These are phyloP conservation scores for Gracilaria domingensis DNA, from an alignment of 23 red algal species.

Conservation along the genomic window DNA sequence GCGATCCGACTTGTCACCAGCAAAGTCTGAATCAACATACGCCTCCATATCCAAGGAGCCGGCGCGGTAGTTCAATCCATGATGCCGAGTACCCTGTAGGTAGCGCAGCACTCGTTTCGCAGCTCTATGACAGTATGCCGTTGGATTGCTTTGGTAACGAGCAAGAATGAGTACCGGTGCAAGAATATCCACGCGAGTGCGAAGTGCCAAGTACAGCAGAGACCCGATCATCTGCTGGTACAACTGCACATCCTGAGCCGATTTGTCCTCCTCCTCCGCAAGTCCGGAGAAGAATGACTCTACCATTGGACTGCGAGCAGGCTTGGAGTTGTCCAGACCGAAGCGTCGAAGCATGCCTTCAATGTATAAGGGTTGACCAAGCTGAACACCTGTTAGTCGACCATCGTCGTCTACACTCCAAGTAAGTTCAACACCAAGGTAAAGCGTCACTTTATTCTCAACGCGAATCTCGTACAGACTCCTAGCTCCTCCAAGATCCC, in stretches of 20 bases:
- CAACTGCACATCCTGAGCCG: background rate
- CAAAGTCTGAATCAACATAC: conserved; percentile 17
- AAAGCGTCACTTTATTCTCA: conserved; percentile 6
- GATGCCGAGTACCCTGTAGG: conserved; percentile 18
- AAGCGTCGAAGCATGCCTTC: conserved; percentile 17
- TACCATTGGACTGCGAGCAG: conserved; percentile 3
- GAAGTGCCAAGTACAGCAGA: conserved; percentile 22
- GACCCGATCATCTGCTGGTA: conserved; percentile 34
- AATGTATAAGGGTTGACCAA: conserved; percentile 2
- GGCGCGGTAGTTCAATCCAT: background rate
- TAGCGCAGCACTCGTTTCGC: conserved; percentile 44
- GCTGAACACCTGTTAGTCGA: background rate
- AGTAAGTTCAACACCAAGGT: conserved; percentile 5
- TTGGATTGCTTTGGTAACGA: conserved; percentile 31
- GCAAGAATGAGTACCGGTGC: conserved; percentile 25
- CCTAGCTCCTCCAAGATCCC: conserved; percentile 3
- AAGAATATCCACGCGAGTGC: conserved; percentile 36
- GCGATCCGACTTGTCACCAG: conserved; percentile 1
- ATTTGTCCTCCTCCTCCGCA: background rate
- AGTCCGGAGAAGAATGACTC: conserved; percentile 23
- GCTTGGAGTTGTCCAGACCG: conserved; percentile 16
- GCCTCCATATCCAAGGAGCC: background rate
- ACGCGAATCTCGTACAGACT: conserved; percentile 27
- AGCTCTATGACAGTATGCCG: conserved; percentile 38
- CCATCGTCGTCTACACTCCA: background rate